Evolutionary conservation across 768 basidiomycete species (phyloP), one percentile per base, ranked within the genome.

Genomic region (Hortiboletus campestris): DNA sequence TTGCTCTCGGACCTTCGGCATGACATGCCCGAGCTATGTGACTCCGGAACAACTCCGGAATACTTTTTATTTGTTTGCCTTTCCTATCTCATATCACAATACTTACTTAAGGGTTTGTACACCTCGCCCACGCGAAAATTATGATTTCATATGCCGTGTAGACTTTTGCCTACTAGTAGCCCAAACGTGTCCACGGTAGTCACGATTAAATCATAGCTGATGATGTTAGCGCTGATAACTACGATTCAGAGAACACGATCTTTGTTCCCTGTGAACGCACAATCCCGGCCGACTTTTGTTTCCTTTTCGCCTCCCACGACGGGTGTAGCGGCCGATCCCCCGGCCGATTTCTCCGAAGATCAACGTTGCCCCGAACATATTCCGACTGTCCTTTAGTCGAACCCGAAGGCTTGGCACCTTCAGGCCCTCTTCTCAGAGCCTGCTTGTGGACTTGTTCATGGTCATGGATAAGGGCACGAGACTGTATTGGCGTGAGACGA

Each of bases 281-380:
- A 36, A 88, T 86, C 8, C 76, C 75, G n/a, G 75, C 77, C 60
- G 77, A 81, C 73, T 89, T 92, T 56, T 86, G 70, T 69, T 84
- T 86, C 72, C 80, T 81, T 75, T 95, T 98, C 7, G 97, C 97
- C 71, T 91, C 91, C 96, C 97, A 99, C 14, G 93, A 96, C 2
- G 97, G 96, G 73, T 99, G 97, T 52, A 97, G 60, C 31, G 82
- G 77, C 67, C 67, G 42, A 17, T 66, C 56, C 8, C 31, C 57
- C 38, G 39, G 61, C 51, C 25, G 25, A 25, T 52, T 58, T 31
- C 35, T 40, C 52, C 53, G 41, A 34, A 39, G 16, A 46, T 40
- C 41, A 14, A 29, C 36, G 17, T 22, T 35, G 4, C 17, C 9
- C 29, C 11, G 25, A 19, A 32, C 36, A 12, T 11, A 34, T 20